phyloP scores from a whole-genome alignment of 2,329 filamentous ascomycete species.

The Trichoderma arundinaceum region DNA sequence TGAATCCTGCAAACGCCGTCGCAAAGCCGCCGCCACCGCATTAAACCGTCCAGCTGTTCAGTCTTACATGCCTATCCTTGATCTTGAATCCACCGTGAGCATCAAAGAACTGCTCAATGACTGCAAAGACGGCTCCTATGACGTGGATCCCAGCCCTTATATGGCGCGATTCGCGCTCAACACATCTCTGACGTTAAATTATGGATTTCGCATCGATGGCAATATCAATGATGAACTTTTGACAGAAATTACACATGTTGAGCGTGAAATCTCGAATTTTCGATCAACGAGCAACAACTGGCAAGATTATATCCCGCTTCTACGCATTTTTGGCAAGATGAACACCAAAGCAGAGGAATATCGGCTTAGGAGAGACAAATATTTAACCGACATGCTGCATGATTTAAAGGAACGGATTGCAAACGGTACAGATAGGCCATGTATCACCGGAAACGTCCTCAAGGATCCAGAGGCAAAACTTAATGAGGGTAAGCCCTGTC shows the following conservation, averaged over 20 bases:
- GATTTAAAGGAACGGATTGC: constrained; percentile 53
- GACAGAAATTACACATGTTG: constrained; percentile 75
- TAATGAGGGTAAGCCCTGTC: constrained; percentile 42
- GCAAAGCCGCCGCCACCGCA: constrained; percentile 79
- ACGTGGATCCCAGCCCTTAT: constrained; percentile 74
- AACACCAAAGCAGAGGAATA: constrained; percentile 69
- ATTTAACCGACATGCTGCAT: constrained; percentile 69
- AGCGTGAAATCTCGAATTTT: constrained; percentile 76
- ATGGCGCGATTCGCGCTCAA: constrained; percentile 79
- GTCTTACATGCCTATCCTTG: constrained; percentile 81
- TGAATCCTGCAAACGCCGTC: constrained; percentile 75
- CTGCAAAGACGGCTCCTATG: constrained; percentile 63
- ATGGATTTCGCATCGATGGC: constrained; percentile 76
- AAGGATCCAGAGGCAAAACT: constrained; percentile 54
- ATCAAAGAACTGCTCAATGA: constrained; percentile 74
- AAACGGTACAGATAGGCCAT: constrained; percentile 49
- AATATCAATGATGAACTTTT: constrained; percentile 71
- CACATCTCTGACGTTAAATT: constrained; percentile 78
- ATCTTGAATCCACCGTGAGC: constrained; percentile 73
- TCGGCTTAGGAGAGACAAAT: constrained; percentile 70
- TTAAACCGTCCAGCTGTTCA: constrained; percentile 77
- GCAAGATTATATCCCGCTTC: constrained; percentile 81
- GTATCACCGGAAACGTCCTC: constrained; percentile 59
- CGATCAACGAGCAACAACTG: constrained; percentile 81
- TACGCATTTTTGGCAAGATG: constrained; percentile 67